Percentiles rank a stretch among this genome's conserved stretches.
phyloP scores from a whole-genome alignment of 306 rosid species.

The Cicer arietinum region DNA sequence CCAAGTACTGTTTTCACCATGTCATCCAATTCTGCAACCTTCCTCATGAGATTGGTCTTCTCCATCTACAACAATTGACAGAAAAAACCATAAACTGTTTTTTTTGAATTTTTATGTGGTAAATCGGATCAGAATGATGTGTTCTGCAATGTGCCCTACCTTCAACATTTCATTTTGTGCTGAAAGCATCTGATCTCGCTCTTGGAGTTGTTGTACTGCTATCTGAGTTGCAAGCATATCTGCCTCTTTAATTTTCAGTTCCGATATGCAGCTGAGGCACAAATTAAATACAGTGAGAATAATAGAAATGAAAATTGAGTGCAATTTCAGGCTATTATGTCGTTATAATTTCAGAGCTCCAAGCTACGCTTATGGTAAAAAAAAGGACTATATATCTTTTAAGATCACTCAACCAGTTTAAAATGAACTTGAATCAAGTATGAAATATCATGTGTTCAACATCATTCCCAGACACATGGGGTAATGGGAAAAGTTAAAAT shows the following conservation, averaged over 20 bases:
- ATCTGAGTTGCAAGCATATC: slow-evolving; percentile 67
- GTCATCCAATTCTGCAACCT: slow-evolving; percentile 82
- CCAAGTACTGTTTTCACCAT: slow-evolving; percentile 62
- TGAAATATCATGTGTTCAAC: neutral
- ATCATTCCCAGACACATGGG: neutral
- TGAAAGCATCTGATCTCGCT: slow-evolving; percentile 84
- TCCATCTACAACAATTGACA: slow-evolving; percentile 64
- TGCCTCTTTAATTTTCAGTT: slow-evolving; percentile 63
- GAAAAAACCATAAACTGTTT: slow-evolving; percentile 30
- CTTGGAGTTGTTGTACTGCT: slow-evolving; percentile 67
- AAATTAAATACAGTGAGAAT: slow-evolving; percentile 37
- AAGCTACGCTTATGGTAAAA: neutral
- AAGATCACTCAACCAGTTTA: neutral
- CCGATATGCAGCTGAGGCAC: slow-evolving; percentile 63
- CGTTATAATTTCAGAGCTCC: neutral
- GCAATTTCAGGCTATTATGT: neutral
- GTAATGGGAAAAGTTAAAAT: slow-evolving; percentile 3
- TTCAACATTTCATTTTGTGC: slow-evolving; percentile 88
- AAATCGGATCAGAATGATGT: slow-evolving; percentile 3
- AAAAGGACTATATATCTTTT: neutral
- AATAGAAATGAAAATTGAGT: slow-evolving; percentile 19
- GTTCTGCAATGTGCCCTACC: slow-evolving; percentile 46
- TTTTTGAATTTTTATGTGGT: neutral
- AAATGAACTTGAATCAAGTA: slow-evolving; percentile 1
- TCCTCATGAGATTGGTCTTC: slow-evolving; percentile 69